Percentiles rank a stretch among this genome's conserved stretches.
Conservation (phyloP, 345 rosid genomes). For the Ceriops tagal region DNA sequence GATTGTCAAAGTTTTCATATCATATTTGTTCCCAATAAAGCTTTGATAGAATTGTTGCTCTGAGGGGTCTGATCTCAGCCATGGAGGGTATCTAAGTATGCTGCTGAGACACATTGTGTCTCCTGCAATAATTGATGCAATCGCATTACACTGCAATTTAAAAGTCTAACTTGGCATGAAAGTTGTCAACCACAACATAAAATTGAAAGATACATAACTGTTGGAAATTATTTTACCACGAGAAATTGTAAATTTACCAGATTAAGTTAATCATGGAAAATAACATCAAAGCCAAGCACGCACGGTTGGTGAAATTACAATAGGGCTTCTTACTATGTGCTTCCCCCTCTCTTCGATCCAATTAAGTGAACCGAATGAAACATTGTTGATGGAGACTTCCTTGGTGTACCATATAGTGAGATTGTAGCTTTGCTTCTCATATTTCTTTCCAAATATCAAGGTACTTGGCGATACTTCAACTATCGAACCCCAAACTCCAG, state of each 20-base stretch:
- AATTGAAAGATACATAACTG: too few species aligned
- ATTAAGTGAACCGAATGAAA: slow-evolving; percentile 30
- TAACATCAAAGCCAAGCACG: background rate
- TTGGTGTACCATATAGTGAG: slow-evolving; percentile 16
- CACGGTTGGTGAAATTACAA: slow-evolving; percentile 15
- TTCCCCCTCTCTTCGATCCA: slow-evolving; percentile 38
- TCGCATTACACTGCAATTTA: slow-evolving; percentile 31
- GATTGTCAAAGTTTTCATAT: background rate
- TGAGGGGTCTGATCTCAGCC: slow-evolving; percentile 37
- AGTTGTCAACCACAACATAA: too few species aligned
- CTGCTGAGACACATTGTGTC: slow-evolving; percentile 56
- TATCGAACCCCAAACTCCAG: slow-evolving; percentile 19
- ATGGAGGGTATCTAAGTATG: slow-evolving; percentile 60
- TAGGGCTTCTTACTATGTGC: slow-evolving; percentile 29
- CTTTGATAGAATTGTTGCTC: background rate
- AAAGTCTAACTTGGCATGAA: too few species aligned
- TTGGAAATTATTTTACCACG: too few species aligned
- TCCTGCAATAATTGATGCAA: slow-evolving; percentile 68
- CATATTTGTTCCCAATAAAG: background rate
- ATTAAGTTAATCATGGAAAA: too few species aligned
- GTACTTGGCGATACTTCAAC: slow-evolving; percentile 25
- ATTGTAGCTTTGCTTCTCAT: slow-evolving; percentile 27
- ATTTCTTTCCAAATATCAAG: slow-evolving; percentile 21
- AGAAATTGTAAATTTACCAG: too few species aligned
- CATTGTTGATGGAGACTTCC: background rate